Percentiles rank a stretch among this genome's conserved stretches.
These are phyloP conservation scores for Hypoxylon sp. DNA, from an alignment of 2,329 filamentous ascomycete genomes.

Conservation along the genomic window DNA sequence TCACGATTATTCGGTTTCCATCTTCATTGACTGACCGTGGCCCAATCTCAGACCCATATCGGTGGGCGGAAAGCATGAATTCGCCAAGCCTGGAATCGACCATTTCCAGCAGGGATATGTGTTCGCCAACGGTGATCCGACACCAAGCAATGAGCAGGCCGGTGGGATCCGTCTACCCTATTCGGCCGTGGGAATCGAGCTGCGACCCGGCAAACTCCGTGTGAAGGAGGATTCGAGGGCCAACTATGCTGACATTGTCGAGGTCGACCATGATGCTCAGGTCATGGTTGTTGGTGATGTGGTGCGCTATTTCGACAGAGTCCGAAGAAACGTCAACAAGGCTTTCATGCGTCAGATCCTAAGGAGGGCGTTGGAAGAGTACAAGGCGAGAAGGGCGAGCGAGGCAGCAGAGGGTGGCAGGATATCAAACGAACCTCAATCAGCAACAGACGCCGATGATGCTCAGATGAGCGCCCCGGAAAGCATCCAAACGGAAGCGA, in stretches of 20 bases:
- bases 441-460: slow-evolving; percentile 29
- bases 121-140: slow-evolving; percentile 55
- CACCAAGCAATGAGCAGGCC: slow-evolving; percentile 51
- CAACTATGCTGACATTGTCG: slow-evolving; percentile 58
- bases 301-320: slow-evolving; percentile 57
- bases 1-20: slow-evolving; percentile 32
- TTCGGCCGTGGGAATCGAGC: slow-evolving; percentile 55
- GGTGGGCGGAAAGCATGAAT: slow-evolving; percentile 55
- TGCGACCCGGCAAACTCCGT: slow-evolving; percentile 54
- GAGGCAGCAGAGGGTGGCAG: slow-evolving; percentile 26
- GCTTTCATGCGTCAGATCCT: slow-evolving; percentile 57
- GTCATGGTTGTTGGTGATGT: slow-evolving; percentile 57
- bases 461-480: slow-evolving; percentile 37
- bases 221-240: slow-evolving; percentile 57
- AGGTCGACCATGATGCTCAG: slow-evolving; percentile 56
- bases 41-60: slow-evolving; percentile 54
- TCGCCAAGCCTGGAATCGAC: slow-evolving; percentile 58
- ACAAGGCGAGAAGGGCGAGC: slow-evolving; percentile 50
- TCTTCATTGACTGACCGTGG: slow-evolving; percentile 43
- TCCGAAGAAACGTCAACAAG: slow-evolving; percentile 58
- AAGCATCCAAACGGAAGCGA: slow-evolving; percentile 34
- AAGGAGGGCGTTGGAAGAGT: slow-evolving; percentile 55
- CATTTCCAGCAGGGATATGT: slow-evolving; percentile 56
- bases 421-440: slow-evolving; percentile 23
- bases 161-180: slow-evolving; percentile 53